phyloP scores from a whole-genome alignment of 192 early-diverging fungal genomes.

The Coemansia sp. region DNA sequence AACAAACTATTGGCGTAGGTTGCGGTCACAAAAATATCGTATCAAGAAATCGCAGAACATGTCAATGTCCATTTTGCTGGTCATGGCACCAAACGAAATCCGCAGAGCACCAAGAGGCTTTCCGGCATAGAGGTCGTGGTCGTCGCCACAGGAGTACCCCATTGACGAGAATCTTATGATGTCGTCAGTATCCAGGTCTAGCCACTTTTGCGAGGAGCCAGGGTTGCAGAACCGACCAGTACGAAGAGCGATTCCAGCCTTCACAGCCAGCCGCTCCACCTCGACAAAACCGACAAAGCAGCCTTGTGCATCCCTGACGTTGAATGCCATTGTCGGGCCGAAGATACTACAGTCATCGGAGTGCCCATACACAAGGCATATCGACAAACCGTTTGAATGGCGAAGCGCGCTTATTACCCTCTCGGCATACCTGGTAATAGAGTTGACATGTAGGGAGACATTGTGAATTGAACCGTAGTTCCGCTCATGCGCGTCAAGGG shows the following conservation, averaged over 20 bases:
- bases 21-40: slow-evolving; percentile 48
- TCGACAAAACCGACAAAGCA: slow-evolving; percentile 64
- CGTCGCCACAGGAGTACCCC: slow-evolving; percentile 76
- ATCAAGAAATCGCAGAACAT: slow-evolving; percentile 64
- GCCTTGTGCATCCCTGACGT: slow-evolving; percentile 61
- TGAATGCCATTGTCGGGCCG: slow-evolving; percentile 75
- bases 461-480: slow-evolving; percentile 49
- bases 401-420: slow-evolving; percentile 49
- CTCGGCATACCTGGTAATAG: slow-evolving; percentile 50
- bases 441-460: slow-evolving; percentile 56
- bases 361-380: slow-evolving; percentile 50
- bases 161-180: slow-evolving; percentile 56
- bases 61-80: slow-evolving; percentile 63
- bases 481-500: slow-evolving; percentile 58
- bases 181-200: slow-evolving; percentile 60
- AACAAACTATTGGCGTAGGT: no score
- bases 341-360: slow-evolving; percentile 19
- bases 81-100: slow-evolving; percentile 77
- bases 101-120: slow-evolving; percentile 72
- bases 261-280: slow-evolving; percentile 68
- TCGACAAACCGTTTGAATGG: slow-evolving; percentile 58
- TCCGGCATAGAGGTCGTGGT: slow-evolving; percentile 69
- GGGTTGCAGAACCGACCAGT: slow-evolving; percentile 82
- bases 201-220: slow-evolving; percentile 70
- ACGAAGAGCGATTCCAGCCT: slow-evolving; percentile 69